Base-by-base conservation (phyloP, 805 yeast genomes). In the Teunomyces pallodes region DNA sequence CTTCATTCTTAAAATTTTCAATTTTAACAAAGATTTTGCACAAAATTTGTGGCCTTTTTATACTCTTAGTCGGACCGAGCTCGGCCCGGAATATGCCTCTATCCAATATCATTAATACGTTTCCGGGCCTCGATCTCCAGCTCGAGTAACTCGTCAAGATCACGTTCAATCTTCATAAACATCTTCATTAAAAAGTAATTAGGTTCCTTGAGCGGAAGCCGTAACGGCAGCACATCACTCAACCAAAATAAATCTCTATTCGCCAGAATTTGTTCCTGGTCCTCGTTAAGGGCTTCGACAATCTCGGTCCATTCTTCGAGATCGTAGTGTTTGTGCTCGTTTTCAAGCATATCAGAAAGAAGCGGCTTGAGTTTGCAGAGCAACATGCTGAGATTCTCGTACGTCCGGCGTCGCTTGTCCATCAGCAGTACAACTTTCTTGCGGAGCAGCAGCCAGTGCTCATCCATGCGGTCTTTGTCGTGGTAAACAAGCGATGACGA, bases 181-280 rank as follows among this genome's bases (percentile, higher is more conserved):
- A 67, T 55, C 46, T 76, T 63, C 46, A 72, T 61, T 28, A 77
- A 61, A 31, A 87, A 76, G 56, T 80, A 87, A 48, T 81, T 80
- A 0, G 90, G 82, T 60, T 89, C 90, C 54, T 76, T 77, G 33
- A 86, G 67, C 0, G 94, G 94, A 47, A 77, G 80, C 40, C 86
- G 72, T 36, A 89, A 66, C 0, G 96, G 96, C 1, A 90, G 83
- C 1, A 65, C 58, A 1, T 81, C 81, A 6, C 85, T 74, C 2
- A 88, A 54, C 96, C 96, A 89, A 58, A 71, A 84, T 32, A 67
- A 61, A 1, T 66, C 53, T 38, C 68, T 49, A 7, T 42, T 47
- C 9, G 9, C 16, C 42, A 3, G 39, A 20, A 35, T 6, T 27
- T 16, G 45, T 26, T 38, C 36, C 45, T 30, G 43, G 14, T 26